Conservation (phyloP, 208 protist genomes). For the Leishmania lainsoni region DNA sequence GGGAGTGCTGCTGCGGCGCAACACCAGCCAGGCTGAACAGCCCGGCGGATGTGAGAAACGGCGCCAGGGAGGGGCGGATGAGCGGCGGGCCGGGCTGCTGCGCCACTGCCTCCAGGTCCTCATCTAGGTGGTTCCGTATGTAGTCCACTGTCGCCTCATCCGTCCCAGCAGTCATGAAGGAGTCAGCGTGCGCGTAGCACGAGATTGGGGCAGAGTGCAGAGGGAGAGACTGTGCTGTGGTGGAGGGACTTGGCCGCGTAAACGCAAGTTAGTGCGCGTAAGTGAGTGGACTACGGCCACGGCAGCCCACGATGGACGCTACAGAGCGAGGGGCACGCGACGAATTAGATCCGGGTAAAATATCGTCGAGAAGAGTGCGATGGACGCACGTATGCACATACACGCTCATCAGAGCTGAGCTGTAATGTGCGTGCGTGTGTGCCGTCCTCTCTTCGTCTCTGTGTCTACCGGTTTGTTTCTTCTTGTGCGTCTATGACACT, state of each 20-base stretch:
- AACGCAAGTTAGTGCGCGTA: neutral
- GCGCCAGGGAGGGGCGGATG: constrained; percentile 27
- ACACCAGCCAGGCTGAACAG: constrained; percentile 5
- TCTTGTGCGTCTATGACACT: neutral
- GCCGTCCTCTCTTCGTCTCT: neutral
- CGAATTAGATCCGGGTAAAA: neutral
- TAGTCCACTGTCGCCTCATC: constrained; percentile 28
- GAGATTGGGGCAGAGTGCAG: neutral
- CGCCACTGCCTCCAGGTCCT: constrained; percentile 53
- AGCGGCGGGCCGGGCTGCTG: constrained; percentile 11
- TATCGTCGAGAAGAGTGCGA: neutral
- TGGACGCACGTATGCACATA: neutral
- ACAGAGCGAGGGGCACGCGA: neutral
- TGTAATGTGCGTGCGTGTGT: neutral
- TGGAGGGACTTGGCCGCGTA: neutral
- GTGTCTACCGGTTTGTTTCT: neutral
- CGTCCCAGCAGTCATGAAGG: constrained; percentile 13
- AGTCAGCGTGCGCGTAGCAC: neutral
- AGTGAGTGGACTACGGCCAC: neutral
- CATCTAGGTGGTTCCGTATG: constrained; percentile 48
- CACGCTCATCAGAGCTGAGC: neutral
- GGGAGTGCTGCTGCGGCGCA: too few relatives aligned
- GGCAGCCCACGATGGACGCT: neutral
- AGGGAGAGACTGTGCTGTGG: neutral
- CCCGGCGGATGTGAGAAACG: constrained; percentile 17